Conservation (phyloP, 1,284 basidiomycete species). For the Coniferiporia sulphurascens region DNA sequence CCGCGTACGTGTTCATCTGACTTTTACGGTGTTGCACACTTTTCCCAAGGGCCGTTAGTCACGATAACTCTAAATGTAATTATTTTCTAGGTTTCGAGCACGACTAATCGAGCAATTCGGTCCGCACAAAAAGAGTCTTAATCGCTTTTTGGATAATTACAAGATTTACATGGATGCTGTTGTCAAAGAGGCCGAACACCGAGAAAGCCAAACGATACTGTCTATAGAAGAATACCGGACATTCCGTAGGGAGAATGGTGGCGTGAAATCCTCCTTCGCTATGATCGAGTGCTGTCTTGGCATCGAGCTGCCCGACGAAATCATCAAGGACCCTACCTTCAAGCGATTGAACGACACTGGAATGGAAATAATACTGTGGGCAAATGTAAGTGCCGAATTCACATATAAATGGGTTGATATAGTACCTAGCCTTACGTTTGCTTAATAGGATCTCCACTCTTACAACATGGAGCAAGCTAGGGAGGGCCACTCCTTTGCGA, state of each 20-base stretch:
- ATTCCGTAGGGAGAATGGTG: slow-evolving; percentile 14
- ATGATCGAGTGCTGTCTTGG: slow-evolving; percentile 12
- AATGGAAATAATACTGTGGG: slow-evolving; percentile 6
- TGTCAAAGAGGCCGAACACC: neutral
- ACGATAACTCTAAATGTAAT: neutral
- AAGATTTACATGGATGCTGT: slow-evolving; percentile 1
- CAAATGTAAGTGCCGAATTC: slow-evolving; percentile 9
- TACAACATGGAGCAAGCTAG: slow-evolving; percentile 68
- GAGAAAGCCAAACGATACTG: neutral
- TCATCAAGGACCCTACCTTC: slow-evolving; percentile 12
- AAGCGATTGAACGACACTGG: slow-evolving; percentile 1
- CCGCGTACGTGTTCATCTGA: slow-evolving; percentile 2
- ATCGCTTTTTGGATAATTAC: slow-evolving; percentile 8
- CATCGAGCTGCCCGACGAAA: slow-evolving; percentile 16
- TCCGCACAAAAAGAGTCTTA: neutral
- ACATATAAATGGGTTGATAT: neutral
- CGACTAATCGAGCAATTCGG: neutral
- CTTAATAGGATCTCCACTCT: slow-evolving; percentile 58
- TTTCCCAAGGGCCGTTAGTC: neutral
- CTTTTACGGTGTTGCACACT: neutral
- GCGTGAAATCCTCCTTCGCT: slow-evolving; percentile 11
- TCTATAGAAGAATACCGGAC: slow-evolving; percentile 30
- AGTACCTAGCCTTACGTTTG: neutral
- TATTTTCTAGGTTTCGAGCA: slow-evolving; percentile 1
- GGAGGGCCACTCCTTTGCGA: slow-evolving; percentile 37